Conservation (phyloP, 2,329 filamentous ascomycete genomes). For the Neurospora crassa region DNA sequence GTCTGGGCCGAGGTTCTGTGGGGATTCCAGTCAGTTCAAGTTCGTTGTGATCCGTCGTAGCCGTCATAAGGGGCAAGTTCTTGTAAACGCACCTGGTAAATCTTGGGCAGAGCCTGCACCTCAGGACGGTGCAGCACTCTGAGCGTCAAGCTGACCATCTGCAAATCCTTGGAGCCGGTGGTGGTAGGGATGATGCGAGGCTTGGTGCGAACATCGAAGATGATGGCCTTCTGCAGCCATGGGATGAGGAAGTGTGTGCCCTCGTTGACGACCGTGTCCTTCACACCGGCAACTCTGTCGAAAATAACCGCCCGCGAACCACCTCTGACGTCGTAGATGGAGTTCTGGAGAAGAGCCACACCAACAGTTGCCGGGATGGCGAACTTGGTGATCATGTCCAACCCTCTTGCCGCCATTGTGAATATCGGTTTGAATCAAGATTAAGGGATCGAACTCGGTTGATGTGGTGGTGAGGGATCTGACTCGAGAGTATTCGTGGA, state of each 20-base stretch:
- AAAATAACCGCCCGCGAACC: constrained; percentile 96
- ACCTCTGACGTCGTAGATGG: constrained; percentile 94
- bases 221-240: constrained; percentile 88
- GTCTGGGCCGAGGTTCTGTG: constrained; percentile 87
- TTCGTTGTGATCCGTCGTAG: neutral
- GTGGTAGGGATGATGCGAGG: constrained; percentile 96
- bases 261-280: constrained; percentile 86
- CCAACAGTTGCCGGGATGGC: constrained; percentile 64
- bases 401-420: constrained; percentile 17
- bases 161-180: constrained; percentile 95
- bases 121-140: constrained; percentile 91
- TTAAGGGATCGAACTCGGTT: neutral
- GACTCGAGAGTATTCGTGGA: neutral
- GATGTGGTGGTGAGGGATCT: neutral
- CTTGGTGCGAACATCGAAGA: constrained; percentile 96
- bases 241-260: constrained; percentile 94
- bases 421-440: neutral
- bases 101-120: constrained; percentile 85
- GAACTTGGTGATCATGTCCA: constrained; percentile 13
- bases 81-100: constrained; percentile 72
- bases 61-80: neutral
- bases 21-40: constrained; percentile 4
- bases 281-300: constrained; percentile 84
- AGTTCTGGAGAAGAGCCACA: constrained; percentile 59
- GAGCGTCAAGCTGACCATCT: constrained; percentile 98